Conservation (phyloP, 2,329 filamentous ascomycete species). For the Hortaea sp. region DNA sequence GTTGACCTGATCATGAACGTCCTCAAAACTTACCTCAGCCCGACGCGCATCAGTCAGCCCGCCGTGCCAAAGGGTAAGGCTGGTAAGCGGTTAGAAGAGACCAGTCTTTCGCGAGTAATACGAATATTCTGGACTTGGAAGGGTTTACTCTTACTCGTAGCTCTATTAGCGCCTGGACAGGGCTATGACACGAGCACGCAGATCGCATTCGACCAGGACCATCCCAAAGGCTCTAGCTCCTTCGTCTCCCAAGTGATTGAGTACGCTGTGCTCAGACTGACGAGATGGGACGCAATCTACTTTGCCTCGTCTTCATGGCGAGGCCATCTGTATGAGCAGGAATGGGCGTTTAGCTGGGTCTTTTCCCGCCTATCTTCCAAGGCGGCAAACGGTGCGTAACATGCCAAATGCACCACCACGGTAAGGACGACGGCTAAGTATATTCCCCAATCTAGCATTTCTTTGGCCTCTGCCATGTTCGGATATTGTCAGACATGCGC, state of each 20-base stretch:
- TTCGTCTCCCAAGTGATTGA: constrained; percentile 12
- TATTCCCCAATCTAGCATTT: constrained; percentile 8
- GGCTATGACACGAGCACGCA: constrained; percentile 73
- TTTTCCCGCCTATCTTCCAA: constrained; percentile 37
- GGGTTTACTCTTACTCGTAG: constrained; percentile 51
- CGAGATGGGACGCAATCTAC: constrained; percentile 75
- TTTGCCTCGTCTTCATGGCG: constrained; percentile 53
- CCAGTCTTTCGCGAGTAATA: constrained; percentile 9
- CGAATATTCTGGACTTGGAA: constrained; percentile 56
- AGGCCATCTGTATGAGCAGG: constrained; percentile 67
- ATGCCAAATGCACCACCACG: constrained; percentile 1
- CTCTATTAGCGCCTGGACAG: constrained; percentile 45
- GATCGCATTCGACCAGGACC: constrained; percentile 32
- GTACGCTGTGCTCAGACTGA: constrained; percentile 47
- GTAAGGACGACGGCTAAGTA: constrained; percentile 17
- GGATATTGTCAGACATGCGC: constrained; percentile 23
- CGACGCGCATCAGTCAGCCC: constrained; percentile 6
- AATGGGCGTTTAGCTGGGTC: constrained; percentile 69
- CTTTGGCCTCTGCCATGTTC: constrained; percentile 7
- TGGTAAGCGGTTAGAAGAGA: constrained; percentile 1
- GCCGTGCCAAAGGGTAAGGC: constrained; percentile 3
- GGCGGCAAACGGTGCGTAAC: constrained; percentile 35
- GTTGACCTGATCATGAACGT: constrained; percentile 1
- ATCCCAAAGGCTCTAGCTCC: constrained; percentile 5
- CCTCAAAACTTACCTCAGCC: constrained; percentile 4